A percentile compares a stretch with the other conserved stretches of the same genome.
Evolutionary conservation across 441 rosid species (phyloP).

Genomic region (Pelargonium myrrhifolium): DNA sequence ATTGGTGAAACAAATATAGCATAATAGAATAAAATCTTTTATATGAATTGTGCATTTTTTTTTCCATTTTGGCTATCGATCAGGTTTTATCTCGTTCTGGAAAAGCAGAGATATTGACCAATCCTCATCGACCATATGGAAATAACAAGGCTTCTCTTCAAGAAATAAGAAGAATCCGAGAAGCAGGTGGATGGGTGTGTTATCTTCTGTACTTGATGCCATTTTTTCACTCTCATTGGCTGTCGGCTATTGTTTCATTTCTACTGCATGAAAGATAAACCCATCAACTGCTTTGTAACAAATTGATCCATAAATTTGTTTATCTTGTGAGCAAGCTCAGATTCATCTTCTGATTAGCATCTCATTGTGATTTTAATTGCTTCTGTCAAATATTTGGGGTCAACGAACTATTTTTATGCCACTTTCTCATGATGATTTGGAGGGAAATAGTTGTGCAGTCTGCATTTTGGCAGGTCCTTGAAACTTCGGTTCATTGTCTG

Average conservation of each 20-base stretch:
- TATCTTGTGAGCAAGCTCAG: not conserved
- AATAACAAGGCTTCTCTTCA: constrained; percentile 54
- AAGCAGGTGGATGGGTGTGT: constrained; percentile 99
- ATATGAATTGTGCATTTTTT: constrained; percentile 3
- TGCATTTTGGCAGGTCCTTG: not conserved
- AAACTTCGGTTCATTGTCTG: not conserved
- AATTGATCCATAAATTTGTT: not conserved
- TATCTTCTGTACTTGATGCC: constrained; percentile 31
- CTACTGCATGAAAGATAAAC: too few relatives aligned
- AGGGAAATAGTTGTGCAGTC: not conserved
- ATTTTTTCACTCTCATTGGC: constrained; percentile 5
- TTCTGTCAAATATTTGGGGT: not conserved
- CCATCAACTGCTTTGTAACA: not conserved
- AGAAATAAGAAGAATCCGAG: constrained; percentile 81
- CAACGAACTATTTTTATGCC: not conserved
- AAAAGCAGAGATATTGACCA: constrained; percentile 53
- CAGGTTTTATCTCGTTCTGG: constrained; percentile 83
- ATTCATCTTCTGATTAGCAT: not conserved
- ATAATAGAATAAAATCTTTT: not conserved
- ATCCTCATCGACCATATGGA: constrained; percentile 86
- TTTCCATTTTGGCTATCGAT: constrained; percentile 14
- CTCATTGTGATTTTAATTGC: not conserved
- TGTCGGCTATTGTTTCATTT: not conserved
- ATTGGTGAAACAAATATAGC: not conserved
- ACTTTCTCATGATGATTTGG: not conserved